Base-by-base conservation (phyloP, 148 eudicot species). In the Rhododendron molle region DNA sequence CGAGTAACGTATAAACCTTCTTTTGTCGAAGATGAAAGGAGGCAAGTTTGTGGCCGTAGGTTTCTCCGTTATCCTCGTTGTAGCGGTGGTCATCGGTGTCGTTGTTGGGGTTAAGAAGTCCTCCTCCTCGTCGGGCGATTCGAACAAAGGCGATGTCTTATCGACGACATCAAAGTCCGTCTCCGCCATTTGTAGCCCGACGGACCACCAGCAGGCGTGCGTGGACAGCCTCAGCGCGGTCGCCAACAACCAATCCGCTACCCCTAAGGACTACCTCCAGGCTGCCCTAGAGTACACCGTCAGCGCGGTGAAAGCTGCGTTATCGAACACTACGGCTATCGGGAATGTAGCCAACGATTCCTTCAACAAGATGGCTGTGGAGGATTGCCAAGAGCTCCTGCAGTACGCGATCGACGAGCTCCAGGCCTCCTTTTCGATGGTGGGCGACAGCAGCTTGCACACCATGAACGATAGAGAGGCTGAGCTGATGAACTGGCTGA, bases 401-500 rank as follows among this genome's bases (percentile, higher is more conserved):
- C 40, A 86, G 1, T 87, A 76, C 21, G 92, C 98, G 0, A 76
- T 89, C 1, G 90, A 90, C 34, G 92, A 90, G 26, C 88, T 94
- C 10, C 85, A 90, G 11, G 72, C 80, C 0, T 88, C 92, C 0
- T 60, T 89, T 0, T 9, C 86, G 0, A 62, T 80, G 36, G 88
- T 90, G 0, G 83, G 80, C 11, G 83, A 88, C 11, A 21, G 38
- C 28, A 50, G 40, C 0, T 3, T 86, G 49, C 89, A 89, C 34
- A 40, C 76, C 4, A 10, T 88, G 2, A 46, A 16, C 0, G 91
- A 88, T 0, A 78, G 91, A 58, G 88, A 85, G 0, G 50, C 47
- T 1, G 96, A 95, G 52, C 88, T 95, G 18, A 85, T 84, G 60
- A 95, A 93, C 87, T 94, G 96, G 96, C 16, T 95, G 5, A 91